A percentile compares a stretch with the other conserved stretches of the same genome.
Conservation (phyloP, 2,329 filamentous ascomycete species). For the Fusarium duplospermum region DNA sequence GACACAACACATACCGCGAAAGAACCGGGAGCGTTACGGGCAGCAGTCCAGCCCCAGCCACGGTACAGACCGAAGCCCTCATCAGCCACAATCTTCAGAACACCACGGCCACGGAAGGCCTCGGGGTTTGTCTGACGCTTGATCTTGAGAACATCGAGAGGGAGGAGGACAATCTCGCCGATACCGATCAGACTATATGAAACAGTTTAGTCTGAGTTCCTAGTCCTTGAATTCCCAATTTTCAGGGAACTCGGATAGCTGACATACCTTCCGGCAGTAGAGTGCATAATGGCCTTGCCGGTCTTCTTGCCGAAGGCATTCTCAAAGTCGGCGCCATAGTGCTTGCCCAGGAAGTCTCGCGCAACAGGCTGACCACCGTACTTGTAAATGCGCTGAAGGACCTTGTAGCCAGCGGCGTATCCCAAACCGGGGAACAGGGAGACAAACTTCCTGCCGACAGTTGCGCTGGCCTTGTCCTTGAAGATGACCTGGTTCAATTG, state of each 20-base stretch:
- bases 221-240: not conserved
- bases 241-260: not conserved
- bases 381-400: constrained; percentile 97
- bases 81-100: constrained; percentile 89
- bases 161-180: constrained; percentile 94
- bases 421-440: constrained; percentile 97
- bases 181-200: constrained; percentile 85
- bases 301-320: constrained; percentile 93
- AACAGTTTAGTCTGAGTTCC: constrained; percentile 30
- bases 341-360: constrained; percentile 83
- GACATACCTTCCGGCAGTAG: constrained; percentile 85
- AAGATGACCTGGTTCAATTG: constrained; percentile 94
- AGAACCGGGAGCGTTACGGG: constrained; percentile 94
- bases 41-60: constrained; percentile 97
- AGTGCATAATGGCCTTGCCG: constrained; percentile 98
- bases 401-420: constrained; percentile 97
- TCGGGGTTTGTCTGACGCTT: constrained; percentile 99
- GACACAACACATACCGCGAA: constrained; percentile 78
- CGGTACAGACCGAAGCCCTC: constrained; percentile 97
- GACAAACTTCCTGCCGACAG: constrained; percentile 82
- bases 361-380: constrained; percentile 97
- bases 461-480: constrained; percentile 83
- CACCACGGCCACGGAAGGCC: constrained; percentile 92
- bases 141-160: constrained; percentile 98
- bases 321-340: constrained; percentile 89